phyloP scores from a whole-genome alignment of 495 filamentous ascomycete species.

The Aspergillus taichungensis region DNA sequence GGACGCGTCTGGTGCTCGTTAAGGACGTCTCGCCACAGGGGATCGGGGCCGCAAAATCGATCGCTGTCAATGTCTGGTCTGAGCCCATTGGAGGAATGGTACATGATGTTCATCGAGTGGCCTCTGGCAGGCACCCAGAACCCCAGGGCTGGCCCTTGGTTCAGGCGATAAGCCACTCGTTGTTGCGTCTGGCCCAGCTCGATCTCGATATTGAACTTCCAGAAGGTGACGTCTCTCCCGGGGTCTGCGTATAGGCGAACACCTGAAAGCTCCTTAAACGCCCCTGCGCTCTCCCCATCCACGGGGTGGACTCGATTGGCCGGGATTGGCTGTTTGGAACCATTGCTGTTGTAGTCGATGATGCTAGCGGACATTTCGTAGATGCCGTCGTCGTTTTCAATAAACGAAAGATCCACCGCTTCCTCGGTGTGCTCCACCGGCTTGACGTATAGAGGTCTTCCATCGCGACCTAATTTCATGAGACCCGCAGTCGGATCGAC shows the following conservation, averaged over 20 bases:
- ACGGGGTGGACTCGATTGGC: slow-evolving; percentile 31
- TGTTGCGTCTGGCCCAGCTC: slow-evolving; percentile 69
- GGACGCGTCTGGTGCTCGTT: slow-evolving; percentile 87
- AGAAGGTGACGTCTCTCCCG: slow-evolving; percentile 87
- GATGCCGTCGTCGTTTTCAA: slow-evolving; percentile 73
- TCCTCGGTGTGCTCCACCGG: slow-evolving; percentile 76
- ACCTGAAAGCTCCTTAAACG: slow-evolving; percentile 72
- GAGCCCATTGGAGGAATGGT: slow-evolving; percentile 96
- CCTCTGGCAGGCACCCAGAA: slow-evolving; percentile 91
- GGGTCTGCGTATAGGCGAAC: slow-evolving; percentile 73
- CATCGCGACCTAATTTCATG: slow-evolving; percentile 71
- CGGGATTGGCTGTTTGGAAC: slow-evolving; percentile 29
- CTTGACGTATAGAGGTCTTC: slow-evolving; percentile 72
- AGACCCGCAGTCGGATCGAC: slow-evolving; percentile 84
- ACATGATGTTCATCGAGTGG: slow-evolving; percentile 97
- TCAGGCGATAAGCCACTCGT: slow-evolving; percentile 92
- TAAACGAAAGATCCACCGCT: slow-evolving; percentile 58
- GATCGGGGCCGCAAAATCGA: slow-evolving; percentile 82
- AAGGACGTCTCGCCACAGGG: slow-evolving; percentile 91
- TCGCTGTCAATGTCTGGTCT: slow-evolving; percentile 68
- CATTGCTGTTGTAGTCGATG: slow-evolving; percentile 31
- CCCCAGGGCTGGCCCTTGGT: slow-evolving; percentile 74
- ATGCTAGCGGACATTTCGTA: slow-evolving; percentile 53
- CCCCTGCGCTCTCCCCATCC: slow-evolving; percentile 68
- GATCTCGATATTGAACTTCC: slow-evolving; percentile 90